Percentiles rank a stretch among this genome's conserved stretches.
Conservation (phyloP, 306 rosid genomes). For the Malus sieversii region DNA sequence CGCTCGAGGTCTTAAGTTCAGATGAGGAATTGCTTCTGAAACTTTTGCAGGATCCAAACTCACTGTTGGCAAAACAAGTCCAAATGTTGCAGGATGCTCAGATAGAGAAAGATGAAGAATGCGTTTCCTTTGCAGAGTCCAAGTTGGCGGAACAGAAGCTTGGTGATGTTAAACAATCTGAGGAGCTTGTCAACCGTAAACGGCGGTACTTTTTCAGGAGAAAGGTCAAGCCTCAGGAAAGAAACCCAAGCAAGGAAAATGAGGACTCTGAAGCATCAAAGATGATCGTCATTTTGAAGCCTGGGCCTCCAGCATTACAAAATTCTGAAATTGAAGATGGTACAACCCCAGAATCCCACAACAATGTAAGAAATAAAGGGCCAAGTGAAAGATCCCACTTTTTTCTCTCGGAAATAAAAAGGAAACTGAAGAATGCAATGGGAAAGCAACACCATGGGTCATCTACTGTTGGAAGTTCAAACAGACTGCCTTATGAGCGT, state of each 20-base stretch:
- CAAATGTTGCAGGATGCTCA: slow-evolving; percentile 48
- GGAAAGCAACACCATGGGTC: slow-evolving; percentile 69
- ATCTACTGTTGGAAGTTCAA: slow-evolving; percentile 21
- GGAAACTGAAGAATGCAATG: slow-evolving; percentile 72
- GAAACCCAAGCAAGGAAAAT: slow-evolving; percentile 28
- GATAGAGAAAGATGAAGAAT: slow-evolving; percentile 27
- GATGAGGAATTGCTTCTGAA: slow-evolving; percentile 65
- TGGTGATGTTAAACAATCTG: slow-evolving; percentile 35
- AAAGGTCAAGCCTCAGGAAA: slow-evolving; percentile 58
- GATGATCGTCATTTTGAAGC: slow-evolving; percentile 80
- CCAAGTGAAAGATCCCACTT: slow-evolving; percentile 59
- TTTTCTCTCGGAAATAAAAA: slow-evolving; percentile 77
- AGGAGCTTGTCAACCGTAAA: slow-evolving; percentile 51
- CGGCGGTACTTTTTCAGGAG: slow-evolving; percentile 65
- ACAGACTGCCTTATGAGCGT: slow-evolving; percentile 18
- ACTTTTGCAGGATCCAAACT: slow-evolving; percentile 62
- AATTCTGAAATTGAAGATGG: slow-evolving; percentile 33
- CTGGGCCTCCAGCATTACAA: slow-evolving; percentile 39
- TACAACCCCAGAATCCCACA: slow-evolving; percentile 34
- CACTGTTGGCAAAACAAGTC: slow-evolving; percentile 53
- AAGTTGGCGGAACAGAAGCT: slow-evolving; percentile 35
- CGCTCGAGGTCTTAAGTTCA: slow-evolving; percentile 57
- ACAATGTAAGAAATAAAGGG: slow-evolving; percentile 22
- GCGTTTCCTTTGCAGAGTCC: slow-evolving; percentile 24
- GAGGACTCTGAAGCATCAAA: slow-evolving; percentile 39